These are phyloP conservation scores for Trichoderma lentiforme DNA, from an alignment of 2,329 filamentous ascomycete genomes.

Conservation along the genomic window DNA sequence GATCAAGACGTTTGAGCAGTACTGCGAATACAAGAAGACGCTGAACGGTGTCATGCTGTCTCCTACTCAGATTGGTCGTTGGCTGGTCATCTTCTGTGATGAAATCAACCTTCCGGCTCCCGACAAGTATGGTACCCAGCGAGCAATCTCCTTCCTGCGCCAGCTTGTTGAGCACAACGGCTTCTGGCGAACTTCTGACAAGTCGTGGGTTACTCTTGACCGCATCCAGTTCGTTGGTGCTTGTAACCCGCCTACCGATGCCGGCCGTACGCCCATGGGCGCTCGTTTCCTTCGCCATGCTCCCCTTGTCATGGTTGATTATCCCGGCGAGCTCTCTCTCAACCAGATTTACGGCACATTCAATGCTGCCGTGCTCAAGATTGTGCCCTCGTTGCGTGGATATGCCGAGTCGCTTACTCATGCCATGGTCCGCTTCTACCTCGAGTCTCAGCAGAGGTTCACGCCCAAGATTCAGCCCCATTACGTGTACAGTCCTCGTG, in stretches of 20 bases:
- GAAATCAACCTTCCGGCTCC: conserved; percentile 98
- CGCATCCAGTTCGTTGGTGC: conserved; percentile 98
- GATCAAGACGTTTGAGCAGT: conserved; percentile 99
- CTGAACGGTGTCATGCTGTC: conserved; percentile 93
- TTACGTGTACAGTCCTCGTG: conserved; percentile 98
- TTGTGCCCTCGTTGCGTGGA: conserved; percentile 89
- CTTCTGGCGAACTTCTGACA: conserved; percentile 97
- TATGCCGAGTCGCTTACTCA: conserved; percentile 92
- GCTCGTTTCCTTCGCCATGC: conserved; percentile 92
- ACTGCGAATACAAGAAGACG: conserved; percentile 99
- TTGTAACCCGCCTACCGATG: conserved; percentile 97
- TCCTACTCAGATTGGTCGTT: conserved; percentile 92
- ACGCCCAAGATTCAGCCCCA: conserved; percentile 96
- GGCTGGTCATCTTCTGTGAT: conserved; percentile 98
- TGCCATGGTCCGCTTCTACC: conserved; percentile 95
- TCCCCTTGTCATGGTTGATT: conserved; percentile 99
- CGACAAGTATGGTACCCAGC: conserved; percentile 95
- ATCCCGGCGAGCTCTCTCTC: conserved; percentile 90
- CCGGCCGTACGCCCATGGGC: conserved; percentile 90
- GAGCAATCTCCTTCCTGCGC: conserved; percentile 93
- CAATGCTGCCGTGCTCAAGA: conserved; percentile 93
- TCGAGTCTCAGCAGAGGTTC: conserved; percentile 91
- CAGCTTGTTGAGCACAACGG: conserved; percentile 98
- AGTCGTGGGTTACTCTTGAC: conserved; percentile 95
- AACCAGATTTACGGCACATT: conserved; percentile 99